A percentile compares a stretch with the other conserved stretches of the same genome.
These are phyloP conservation scores for Aspergillus quadricinctus DNA, from an alignment of 2,329 filamentous ascomycete genomes.

Conservation along the genomic window DNA sequence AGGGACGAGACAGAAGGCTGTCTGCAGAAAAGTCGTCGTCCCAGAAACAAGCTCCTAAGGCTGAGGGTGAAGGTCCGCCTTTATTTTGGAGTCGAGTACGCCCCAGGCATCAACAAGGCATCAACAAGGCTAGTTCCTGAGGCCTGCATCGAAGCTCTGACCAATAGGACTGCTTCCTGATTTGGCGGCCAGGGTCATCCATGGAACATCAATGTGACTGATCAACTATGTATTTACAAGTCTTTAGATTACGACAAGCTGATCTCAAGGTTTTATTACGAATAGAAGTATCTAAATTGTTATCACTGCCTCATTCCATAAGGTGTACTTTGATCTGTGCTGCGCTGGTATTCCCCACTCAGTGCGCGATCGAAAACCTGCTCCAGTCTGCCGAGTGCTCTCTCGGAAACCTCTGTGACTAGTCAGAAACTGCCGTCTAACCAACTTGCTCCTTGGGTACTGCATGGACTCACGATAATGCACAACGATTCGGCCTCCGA, in stretches of 20 bases:
- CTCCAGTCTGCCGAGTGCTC: conserved; percentile 56
- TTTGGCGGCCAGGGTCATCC: background rate
- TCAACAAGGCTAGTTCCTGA: conserved; percentile 19
- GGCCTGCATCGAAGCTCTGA: conserved; percentile 3
- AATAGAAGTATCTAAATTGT: background rate
- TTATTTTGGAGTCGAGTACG: conserved; percentile 16
- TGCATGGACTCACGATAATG: conserved; percentile 54
- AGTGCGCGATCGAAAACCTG: conserved; percentile 49
- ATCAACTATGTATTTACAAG: background rate
- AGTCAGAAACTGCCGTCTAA: conserved; percentile 17
- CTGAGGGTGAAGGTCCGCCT: conserved; percentile 18
- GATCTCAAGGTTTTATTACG: background rate
- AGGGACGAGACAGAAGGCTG: conserved; percentile 20
- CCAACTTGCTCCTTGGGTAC: background rate
- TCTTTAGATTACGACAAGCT: background rate
- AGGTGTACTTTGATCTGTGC: conserved; percentile 26
- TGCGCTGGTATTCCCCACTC: conserved; percentile 30
- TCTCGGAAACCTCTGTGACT: conserved; percentile 57
- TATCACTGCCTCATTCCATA: conserved; percentile 30
- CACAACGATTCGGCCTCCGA: conserved; percentile 59
- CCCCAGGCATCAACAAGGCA: conserved; percentile 31
- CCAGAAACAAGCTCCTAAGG: conserved; percentile 29
- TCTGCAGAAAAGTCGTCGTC: conserved; percentile 30
- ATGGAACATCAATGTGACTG: background rate
- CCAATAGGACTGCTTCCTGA: conserved; percentile 10